A percentile compares a stretch with the other conserved stretches of the same genome.
Conservation (phyloP, 2,329 filamentous ascomycete genomes). For the Calonectria honghensis region DNA sequence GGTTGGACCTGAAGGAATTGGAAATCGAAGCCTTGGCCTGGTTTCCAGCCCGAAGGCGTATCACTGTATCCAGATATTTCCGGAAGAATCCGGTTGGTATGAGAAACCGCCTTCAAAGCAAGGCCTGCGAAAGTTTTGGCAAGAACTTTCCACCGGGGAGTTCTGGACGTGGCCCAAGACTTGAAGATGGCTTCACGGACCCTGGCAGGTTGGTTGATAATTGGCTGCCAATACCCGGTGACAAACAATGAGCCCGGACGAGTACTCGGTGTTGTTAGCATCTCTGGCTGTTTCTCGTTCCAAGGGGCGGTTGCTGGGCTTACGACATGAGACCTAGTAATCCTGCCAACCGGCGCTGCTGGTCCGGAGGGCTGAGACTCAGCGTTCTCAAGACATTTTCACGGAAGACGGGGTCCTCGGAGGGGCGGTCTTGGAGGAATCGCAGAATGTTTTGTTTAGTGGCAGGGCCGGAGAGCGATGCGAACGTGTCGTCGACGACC, state of each 20-base stretch:
- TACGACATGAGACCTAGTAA: slow-evolving; percentile 67
- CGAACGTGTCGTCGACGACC: slow-evolving; percentile 63
- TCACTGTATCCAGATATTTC: slow-evolving; percentile 75
- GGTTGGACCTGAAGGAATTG: slow-evolving; percentile 75
- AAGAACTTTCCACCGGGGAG: slow-evolving; percentile 73
- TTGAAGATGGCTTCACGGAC: slow-evolving; percentile 78
- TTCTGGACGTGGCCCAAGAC: slow-evolving; percentile 76
- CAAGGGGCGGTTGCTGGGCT: slow-evolving; percentile 51
- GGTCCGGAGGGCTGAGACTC: slow-evolving; percentile 57
- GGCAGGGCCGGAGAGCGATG: slow-evolving; percentile 61
- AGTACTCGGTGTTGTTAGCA: slow-evolving; percentile 66
- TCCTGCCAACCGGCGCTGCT: slow-evolving; percentile 61
- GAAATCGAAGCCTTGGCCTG: slow-evolving; percentile 73
- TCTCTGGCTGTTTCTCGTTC: background rate
- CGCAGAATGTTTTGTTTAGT: slow-evolving; percentile 67
- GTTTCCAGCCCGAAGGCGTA: slow-evolving; percentile 70
- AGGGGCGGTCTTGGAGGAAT: slow-evolving; percentile 72
- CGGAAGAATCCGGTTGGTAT: slow-evolving; percentile 73
- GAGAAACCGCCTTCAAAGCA: slow-evolving; percentile 72
- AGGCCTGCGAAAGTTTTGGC: slow-evolving; percentile 74
- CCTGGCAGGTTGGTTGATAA: slow-evolving; percentile 76
- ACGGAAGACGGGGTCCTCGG: slow-evolving; percentile 72
- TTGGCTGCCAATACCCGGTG: slow-evolving; percentile 79
- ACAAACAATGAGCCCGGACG: slow-evolving; percentile 78
- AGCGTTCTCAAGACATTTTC: slow-evolving; percentile 68